phyloP scores from a whole-genome alignment of 2,329 filamentous ascomycete species.

The Alternaria incomplexa region DNA sequence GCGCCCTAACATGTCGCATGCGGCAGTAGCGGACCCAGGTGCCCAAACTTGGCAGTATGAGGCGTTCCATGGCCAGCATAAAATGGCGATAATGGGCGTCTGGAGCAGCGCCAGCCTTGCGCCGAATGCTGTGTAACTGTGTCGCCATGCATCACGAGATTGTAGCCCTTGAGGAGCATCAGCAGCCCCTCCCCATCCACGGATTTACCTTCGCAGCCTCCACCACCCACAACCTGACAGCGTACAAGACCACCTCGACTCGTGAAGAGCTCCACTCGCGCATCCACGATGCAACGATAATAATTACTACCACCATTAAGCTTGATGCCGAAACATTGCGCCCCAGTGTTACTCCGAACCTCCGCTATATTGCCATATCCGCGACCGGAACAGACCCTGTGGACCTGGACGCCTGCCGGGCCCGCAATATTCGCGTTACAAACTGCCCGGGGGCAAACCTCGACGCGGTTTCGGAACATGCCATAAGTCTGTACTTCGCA shows the following conservation, averaged over 20 bases:
- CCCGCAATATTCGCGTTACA: slow-evolving; percentile 53
- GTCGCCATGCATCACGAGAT: slow-evolving; percentile 51
- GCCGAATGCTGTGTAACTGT: slow-evolving; percentile 9
- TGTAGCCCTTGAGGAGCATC: slow-evolving; percentile 53
- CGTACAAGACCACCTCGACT: slow-evolving; percentile 43
- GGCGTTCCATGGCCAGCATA: background rate
- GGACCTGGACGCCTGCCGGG: slow-evolving; percentile 52
- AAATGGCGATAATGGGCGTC: background rate
- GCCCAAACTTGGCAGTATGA: background rate
- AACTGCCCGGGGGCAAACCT: slow-evolving; percentile 58
- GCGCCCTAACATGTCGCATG: slow-evolving; percentile 10
- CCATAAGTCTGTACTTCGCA: slow-evolving; percentile 58
- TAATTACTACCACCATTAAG: slow-evolving; percentile 51
- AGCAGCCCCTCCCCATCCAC: slow-evolving; percentile 47
- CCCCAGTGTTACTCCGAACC: slow-evolving; percentile 48
- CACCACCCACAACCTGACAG: slow-evolving; percentile 49
- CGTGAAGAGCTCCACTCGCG: slow-evolving; percentile 46
- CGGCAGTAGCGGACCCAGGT: slow-evolving; percentile 1
- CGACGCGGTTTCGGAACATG: slow-evolving; percentile 58
- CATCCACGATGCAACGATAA: slow-evolving; percentile 55
- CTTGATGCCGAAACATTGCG: slow-evolving; percentile 51
- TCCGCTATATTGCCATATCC: slow-evolving; percentile 54
- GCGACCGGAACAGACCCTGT: slow-evolving; percentile 58
- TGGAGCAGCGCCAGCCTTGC: background rate
- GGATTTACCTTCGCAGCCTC: slow-evolving; percentile 48